Percentiles rank a stretch among this genome's conserved stretches.
phyloP scores from a whole-genome alignment of 176 grass and related monocot species.

The Rhynchospora breviuscula region DNA sequence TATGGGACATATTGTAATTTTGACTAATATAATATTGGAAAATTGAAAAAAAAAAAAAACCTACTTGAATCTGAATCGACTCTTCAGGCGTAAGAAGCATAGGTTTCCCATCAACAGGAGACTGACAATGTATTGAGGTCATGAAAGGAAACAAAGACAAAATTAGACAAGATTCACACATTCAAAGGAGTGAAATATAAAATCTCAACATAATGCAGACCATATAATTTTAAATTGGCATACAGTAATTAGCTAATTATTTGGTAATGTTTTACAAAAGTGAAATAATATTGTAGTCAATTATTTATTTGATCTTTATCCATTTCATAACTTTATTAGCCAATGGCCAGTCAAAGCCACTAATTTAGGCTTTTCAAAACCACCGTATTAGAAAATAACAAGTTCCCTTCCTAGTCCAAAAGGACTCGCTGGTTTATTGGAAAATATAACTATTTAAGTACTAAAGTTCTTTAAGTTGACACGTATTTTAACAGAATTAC shows the following conservation, averaged over 20 bases:
- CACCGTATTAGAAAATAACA: background rate
- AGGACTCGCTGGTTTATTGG: background rate
- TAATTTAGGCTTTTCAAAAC: background rate
- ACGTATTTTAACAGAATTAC: constrained; percentile 29
- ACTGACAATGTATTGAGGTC: constrained; percentile 29
- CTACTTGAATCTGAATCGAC: constrained; percentile 90
- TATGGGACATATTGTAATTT: background rate
- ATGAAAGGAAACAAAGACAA: constrained; percentile 6
- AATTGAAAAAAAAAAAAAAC: constrained; percentile 2
- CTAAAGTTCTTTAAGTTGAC: background rate
- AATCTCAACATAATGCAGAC: background rate
- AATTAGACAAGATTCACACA: background rate
- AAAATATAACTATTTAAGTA: background rate
- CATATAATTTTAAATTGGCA: background rate
- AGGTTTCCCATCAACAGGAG: constrained; percentile 93
- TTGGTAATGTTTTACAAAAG: background rate
- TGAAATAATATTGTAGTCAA: background rate
- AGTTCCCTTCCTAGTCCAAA: background rate
- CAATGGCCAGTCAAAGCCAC: background rate
- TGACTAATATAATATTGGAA: background rate
- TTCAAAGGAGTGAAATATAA: background rate
- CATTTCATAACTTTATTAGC: background rate
- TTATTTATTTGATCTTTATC: background rate
- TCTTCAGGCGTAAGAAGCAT: constrained; percentile 96
- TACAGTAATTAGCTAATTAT: background rate